phyloP scores from a whole-genome alignment of 108 stramenopile species.

The Fragilaria crotonensis region DNA sequence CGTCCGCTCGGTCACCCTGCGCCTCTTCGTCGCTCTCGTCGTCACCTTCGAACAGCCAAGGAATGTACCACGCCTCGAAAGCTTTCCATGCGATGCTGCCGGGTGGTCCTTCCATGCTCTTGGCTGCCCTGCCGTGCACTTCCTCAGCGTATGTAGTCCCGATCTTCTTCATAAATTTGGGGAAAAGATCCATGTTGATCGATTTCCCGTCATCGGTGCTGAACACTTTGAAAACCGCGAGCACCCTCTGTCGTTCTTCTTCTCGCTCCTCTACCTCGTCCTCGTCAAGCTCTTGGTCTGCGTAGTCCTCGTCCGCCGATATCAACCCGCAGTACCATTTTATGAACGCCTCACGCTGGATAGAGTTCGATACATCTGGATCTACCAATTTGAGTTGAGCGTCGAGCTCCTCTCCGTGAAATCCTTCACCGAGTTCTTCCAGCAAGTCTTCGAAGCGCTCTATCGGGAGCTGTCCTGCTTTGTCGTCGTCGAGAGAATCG shows the following conservation, averaged over 20 bases:
- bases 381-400: constrained; percentile 53
- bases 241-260: constrained; percentile 62
- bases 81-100: constrained; percentile 28
- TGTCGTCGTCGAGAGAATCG: constrained; percentile 38
- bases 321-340: constrained; percentile 58
- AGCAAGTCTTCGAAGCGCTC: constrained; percentile 52
- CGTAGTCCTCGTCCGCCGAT: constrained; percentile 30
- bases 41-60: constrained; percentile 82
- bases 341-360: constrained; percentile 45
- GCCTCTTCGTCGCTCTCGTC: constrained; percentile 45
- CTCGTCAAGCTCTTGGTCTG: constrained; percentile 36
- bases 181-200: too few species aligned
- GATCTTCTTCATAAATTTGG: constrained; percentile 60
- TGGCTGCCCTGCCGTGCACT: too few species aligned
- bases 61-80: constrained; percentile 78
- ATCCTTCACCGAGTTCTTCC: constrained; percentile 77
- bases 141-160: constrained; percentile 7
- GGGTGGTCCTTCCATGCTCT: constrained; percentile 7
- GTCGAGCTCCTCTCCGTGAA: constrained; percentile 76
- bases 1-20: constrained; percentile 2
- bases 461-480: constrained; percentile 30
- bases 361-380: constrained; percentile 30
- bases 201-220: constrained; percentile 56
- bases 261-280: constrained; percentile 46
- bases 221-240: constrained; percentile 27